Base-by-base conservation (phyloP, 2,329 filamentous ascomycete genomes). In the Epichloe elymi region DNA sequence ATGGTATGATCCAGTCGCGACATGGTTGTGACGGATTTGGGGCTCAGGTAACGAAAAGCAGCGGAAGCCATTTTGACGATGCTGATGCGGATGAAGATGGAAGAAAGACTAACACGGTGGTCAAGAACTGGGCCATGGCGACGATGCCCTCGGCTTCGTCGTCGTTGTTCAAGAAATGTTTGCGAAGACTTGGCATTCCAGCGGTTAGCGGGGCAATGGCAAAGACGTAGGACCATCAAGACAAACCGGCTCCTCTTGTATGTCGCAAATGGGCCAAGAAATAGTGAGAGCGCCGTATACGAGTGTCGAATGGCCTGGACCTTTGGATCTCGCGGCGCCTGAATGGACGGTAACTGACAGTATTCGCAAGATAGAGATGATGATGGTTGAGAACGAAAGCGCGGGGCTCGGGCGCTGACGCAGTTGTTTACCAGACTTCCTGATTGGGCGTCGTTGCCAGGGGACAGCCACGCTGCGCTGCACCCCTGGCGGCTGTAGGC, bases 71-170 rank as follows among this genome's bases (percentile, higher is more conserved):
- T 60, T 26, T 42, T 48, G 56, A 54, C 52, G 47, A 51, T 56
- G 54, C 30, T 55, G 52, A 44, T 51, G 47, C 19, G 43, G 19
- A 42, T 15, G 26, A 23, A 43, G 36, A 52, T 52, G 49, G 38
- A 46, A 23, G 46, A 51, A 42, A 43, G 46, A 70, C 68, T 64
- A 65, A 70, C 68, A 70, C 68, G 53, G 68, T 70, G 46, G 67
- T 69, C 55, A 70, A 62, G 60, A 70, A 70, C 57, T 70, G 67
- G 47, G 68, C 63, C 68, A 70, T 70, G 54, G 53, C 58, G 56
- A 55, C 49, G 48, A 54, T 51, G 50, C 46, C 52, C 53, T 51
- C 41, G 50, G 11, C 26, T 15, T 26, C 15, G 36, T 14, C 33
- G 26, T 47, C 48, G 51, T 54, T 45, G 51, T 48, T 49, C 10